Conservation (phyloP, 805 yeast species). For the Martiniozyma abietophila region DNA sequence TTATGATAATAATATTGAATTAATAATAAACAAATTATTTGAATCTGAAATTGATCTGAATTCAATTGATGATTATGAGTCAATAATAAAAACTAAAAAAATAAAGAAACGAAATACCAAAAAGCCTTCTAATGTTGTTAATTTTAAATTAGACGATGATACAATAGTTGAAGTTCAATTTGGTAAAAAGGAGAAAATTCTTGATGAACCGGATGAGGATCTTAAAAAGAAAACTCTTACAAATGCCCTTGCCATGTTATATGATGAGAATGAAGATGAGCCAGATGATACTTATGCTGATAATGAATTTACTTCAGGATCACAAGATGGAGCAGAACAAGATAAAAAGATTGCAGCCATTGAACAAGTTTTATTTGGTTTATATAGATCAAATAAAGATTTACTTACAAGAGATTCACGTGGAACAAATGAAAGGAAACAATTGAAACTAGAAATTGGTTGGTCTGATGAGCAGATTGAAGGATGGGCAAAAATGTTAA, state of each 20-base stretch:
- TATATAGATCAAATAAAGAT: conserved; percentile 41
- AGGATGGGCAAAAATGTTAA: conserved; percentile 81
- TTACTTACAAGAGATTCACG: conserved; percentile 42
- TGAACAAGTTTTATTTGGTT: conserved; percentile 49
- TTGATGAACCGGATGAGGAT: conserved; percentile 23
- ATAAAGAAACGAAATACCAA: conserved; percentile 7
- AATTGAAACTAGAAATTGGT: conserved; percentile 39
- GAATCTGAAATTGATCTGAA: conserved; percentile 46
- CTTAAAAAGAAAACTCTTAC: conserved; percentile 48
- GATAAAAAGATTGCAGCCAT: conserved; percentile 13
- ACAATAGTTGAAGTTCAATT: conserved; percentile 19
- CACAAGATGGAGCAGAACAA: conserved; percentile 20
- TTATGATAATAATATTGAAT: conserved; percentile 44
- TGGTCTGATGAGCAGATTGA: conserved; percentile 92
- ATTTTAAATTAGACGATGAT: conserved; percentile 10
- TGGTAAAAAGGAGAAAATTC: conserved; percentile 27
- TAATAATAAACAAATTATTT: conserved; percentile 46
- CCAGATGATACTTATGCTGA: conserved; percentile 72
- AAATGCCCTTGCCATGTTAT: conserved; percentile 49
- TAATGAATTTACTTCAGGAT: conserved; percentile 32
- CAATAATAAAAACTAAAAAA: background rate
- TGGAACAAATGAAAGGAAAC: conserved; percentile 36
- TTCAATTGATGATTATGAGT: conserved; percentile 25
- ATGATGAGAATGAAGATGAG: conserved; percentile 76
- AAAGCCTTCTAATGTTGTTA: conserved; percentile 10